Evolutionary conservation across 305 asterid species (phyloP).

Genomic region (Vinca major): DNA sequence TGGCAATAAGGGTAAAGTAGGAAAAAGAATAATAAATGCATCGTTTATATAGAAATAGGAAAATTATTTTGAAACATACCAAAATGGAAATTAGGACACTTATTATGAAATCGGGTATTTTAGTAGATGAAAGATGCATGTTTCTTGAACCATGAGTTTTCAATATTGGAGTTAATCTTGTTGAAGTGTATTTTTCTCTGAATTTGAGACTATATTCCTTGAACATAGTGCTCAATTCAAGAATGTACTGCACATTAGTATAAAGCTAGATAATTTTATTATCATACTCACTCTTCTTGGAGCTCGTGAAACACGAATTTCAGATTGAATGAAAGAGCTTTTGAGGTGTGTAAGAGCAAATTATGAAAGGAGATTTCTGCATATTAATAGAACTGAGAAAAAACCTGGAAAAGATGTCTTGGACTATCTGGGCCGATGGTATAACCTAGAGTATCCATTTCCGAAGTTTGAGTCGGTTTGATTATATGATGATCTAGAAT

Average conservation of each 20-base stretch:
- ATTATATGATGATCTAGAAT: neutral
- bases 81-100: too few relatives aligned
- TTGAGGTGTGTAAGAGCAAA: neutral
- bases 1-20: too few relatives aligned
- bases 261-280: too few relatives aligned
- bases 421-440: neutral
- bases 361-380: neutral
- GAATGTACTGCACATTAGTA: too few relatives aligned
- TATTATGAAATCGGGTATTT: too few relatives aligned
- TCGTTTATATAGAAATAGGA: too few relatives aligned
- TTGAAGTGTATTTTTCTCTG: neutral
- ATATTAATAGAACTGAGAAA: neutral
- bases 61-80: too few relatives aligned
- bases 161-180: neutral
- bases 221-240: neutral
- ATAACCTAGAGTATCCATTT: neutral
- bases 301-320: neutral
- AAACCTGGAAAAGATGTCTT: neutral
- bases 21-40: too few relatives aligned
- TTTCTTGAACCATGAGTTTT: neutral
- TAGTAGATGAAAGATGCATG: too few relatives aligned
- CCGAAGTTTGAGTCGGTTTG: neutral
- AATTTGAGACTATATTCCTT: neutral
- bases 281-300: too few relatives aligned
- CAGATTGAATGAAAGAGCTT: neutral